Base-by-base conservation (phyloP, 2,329 filamentous ascomycete species). In the Coniochaeta sp. region DNA sequence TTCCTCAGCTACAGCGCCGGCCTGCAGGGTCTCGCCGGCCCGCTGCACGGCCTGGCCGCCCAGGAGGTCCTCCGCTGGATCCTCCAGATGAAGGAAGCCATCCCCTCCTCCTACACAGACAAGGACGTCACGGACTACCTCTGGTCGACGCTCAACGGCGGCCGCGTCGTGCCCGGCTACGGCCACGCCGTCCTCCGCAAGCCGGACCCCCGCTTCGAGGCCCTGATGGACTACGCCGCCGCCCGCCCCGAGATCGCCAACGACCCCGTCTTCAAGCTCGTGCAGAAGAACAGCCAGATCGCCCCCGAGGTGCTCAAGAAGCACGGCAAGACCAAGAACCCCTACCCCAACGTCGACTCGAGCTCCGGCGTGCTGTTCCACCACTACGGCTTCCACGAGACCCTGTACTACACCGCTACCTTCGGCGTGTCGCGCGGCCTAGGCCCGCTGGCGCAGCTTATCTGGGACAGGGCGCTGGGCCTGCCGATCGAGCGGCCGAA, bases 51-150 rank as follows among this genome's bases (percentile, higher is more conserved):
- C 61, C 87, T 99, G 62, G 95, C 95, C 57, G 95, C 95, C 7
- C 95, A 99, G 76, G 95, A 99, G 74, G 95, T 98, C 40, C 86
- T 99, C 64, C 90, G 95, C 71, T 99, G 93, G 90, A 96, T 97
- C 69, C 75, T 97, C 60, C 89, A 96, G 75, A 98, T 99, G 95
- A 90, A 96, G 79, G 87, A 93, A 54, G 79, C 85, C 66, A 93
- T 99, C 64, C 91, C 92, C 62, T 80, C 81, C 58, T 83, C 83
- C 59, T 93, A 93, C 79, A 87, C 84, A 5, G 89, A 95, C 65
- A 79, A 89, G 65, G 90, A 96, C 67, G 89, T 99, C 65, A 89
- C 87, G 66, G 85, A 90, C 69, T 97, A 97, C 77, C 87, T 98
- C 62, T 98, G 93, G 93, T 83, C 84, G 8, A 96, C 93, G 0